Conservation (phyloP, 225 moss, liverwort and hornwort genomes). For the Marchantia paleacea region DNA sequence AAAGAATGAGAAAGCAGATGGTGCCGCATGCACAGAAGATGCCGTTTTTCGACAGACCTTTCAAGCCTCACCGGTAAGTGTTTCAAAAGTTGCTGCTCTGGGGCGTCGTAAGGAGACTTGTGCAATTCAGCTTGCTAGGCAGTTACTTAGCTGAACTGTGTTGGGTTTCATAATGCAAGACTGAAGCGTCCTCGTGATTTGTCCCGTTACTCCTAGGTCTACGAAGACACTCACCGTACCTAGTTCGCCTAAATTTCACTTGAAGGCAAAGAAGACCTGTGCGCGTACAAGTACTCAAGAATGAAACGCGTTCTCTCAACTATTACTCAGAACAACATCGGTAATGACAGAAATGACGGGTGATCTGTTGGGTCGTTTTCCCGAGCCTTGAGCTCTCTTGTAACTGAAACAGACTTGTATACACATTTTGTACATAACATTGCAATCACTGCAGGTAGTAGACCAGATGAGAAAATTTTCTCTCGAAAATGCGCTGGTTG, state of each 20-base stretch:
- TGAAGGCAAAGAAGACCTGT: conserved; percentile 13
- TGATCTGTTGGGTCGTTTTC: neutral
- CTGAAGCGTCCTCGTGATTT: neutral
- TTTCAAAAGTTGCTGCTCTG: too few species aligned
- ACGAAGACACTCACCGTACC: conserved; percentile 32
- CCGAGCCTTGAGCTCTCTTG: neutral
- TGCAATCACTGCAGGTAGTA: neutral
- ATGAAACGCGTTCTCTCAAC: neutral
- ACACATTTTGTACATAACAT: conserved; percentile 1
- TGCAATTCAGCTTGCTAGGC: too few species aligned
- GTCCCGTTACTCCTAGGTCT: conserved; percentile 13
- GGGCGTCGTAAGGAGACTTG: too few species aligned
- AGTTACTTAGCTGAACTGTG: neutral
- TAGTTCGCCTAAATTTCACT: conserved; percentile 29
- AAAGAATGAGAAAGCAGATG: conserved; percentile 30
- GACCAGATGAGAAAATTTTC: neutral
- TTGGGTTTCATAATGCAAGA: too few species aligned
- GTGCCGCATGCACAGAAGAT: conserved; percentile 30
- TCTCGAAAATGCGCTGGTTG: neutral
- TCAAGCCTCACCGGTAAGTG: conserved; percentile 34
- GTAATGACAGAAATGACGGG: neutral
- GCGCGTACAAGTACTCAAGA: neutral
- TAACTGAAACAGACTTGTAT: neutral
- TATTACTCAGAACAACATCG: neutral
- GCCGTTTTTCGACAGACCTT: conserved; percentile 34